phyloP scores from a whole-genome alignment of 2,329 filamentous ascomycete genomes.

The Aureobasidium pullulans region DNA sequence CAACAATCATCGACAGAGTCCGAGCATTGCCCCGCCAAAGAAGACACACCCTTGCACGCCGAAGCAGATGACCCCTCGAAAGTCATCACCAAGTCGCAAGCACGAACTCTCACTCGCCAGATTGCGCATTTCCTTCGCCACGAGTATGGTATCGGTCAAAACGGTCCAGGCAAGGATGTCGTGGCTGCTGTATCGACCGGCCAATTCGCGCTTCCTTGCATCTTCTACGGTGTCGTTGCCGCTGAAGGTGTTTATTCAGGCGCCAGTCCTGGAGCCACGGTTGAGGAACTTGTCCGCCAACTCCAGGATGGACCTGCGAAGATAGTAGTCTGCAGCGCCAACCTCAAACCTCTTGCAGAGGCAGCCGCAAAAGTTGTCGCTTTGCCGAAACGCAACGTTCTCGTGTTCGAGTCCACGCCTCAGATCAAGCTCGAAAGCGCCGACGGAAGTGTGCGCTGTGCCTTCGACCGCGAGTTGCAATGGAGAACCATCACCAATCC shows the following conservation, averaged over 20 bases:
- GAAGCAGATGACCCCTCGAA: constrained; percentile 51
- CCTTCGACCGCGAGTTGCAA: constrained; percentile 32
- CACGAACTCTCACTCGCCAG: constrained; percentile 43
- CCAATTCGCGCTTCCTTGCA: constrained; percentile 46
- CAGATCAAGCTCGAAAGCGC: background rate
- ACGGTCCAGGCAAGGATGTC: constrained; percentile 45
- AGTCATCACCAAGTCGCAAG: constrained; percentile 45
- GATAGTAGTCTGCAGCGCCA: constrained; percentile 41
- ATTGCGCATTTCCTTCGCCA: constrained; percentile 51
- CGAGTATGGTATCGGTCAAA: constrained; percentile 44
- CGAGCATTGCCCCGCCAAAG: constrained; percentile 29
- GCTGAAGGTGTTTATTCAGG: constrained; percentile 54
- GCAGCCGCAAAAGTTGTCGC: constrained; percentile 44
- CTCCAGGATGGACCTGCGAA: constrained; percentile 36
- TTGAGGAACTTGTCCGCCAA: constrained; percentile 45
- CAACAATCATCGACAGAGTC: constrained; percentile 18
- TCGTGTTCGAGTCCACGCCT: constrained; percentile 28
- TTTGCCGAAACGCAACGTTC: constrained; percentile 39
- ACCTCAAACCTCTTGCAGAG: constrained; percentile 41
- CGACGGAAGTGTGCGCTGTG: background rate
- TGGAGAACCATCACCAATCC: constrained; percentile 51
- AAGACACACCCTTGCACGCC: constrained; percentile 48
- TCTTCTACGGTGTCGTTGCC: constrained; percentile 52
- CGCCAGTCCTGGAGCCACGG: constrained; percentile 44
- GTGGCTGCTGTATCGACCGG: constrained; percentile 52